Base-by-base conservation (phyloP, 2,329 filamentous ascomycete genomes). In the Fusarium sp. region DNA sequence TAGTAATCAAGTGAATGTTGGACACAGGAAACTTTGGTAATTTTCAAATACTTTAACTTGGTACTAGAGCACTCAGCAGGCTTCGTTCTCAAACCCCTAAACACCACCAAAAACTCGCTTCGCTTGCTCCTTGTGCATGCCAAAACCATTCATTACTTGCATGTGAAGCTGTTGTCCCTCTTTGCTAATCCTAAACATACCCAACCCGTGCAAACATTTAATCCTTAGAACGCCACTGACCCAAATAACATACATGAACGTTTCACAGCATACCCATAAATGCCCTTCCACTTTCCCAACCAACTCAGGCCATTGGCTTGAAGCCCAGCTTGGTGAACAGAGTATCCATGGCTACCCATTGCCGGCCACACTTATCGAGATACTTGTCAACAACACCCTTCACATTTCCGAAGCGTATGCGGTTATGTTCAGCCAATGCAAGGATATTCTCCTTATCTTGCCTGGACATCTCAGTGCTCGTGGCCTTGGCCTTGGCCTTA, bases 321-420 rank as follows among this genome's bases (percentile, higher is more conserved):
- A 90, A 89, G 15, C 90, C 89, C 44, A 92, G 77, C 81, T 90
- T 91, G 29, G 89, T 88, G 86, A 97, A 98, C 72, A 98, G 83
- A 73, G 86, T 91, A 82, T 96, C 94, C 95, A 97, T 98, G 74
- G 94, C 92, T 58, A 98, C 95, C 94, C 94, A 97, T 82, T 94
- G 93, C 76, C 94, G 86, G 31, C 95, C 95, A 81, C 94, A 97
- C 84, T 95, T 96, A 78, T 94, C 94, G 76, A 97, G 83, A 83
- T 97, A 97, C 78, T 85, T 90, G 73, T 95, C 94, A 10, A 97
- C 93, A 19, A 94, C 90, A 11, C 87, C 87, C 84, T 91, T 93
- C 73, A 95, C 84, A 1, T 93, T 94, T 16, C 83, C 88, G 79
- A 98, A 98, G 69, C 94, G 86, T 42, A 87, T 86, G 64, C 93